Evolutionary conservation across 2,329 filamentous ascomycete species (phyloP), one percentile per base, ranked within the genome.

Genomic region (Claviceps maximensis): DNA sequence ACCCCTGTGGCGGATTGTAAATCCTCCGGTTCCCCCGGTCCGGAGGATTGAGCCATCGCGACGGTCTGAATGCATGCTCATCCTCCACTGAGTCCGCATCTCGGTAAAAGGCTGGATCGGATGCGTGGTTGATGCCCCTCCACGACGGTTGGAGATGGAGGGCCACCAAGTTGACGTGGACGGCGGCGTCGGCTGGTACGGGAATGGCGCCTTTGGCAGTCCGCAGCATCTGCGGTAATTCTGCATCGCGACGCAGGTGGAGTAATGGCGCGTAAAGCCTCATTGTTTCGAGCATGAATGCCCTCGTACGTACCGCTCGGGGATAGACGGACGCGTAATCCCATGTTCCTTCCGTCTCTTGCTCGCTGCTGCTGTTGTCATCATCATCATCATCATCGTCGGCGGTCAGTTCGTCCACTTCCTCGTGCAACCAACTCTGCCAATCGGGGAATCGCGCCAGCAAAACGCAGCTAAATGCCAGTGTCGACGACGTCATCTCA

Each of bases 351-450:
- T 33, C n/a, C 55, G n/a, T 38, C 49, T 31, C 25, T 31, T 15
- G 42, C 25, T 19, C 44, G 15, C 7, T 21, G 2, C 5, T 3
- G 61, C 58, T 10, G 31, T 33, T 10, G 9, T 33, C 31, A 2
- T 33, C 31, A 10, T 33, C 9, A 10, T 33, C 9, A 10, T 33
- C 31, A 33, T 12, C 6, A 56, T 52, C 5, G 59, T 49, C 2
- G 57, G 56, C 40, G 33, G 6, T 51, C 27, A 57, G 45, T 23
- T 54, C 23, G 47, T 70, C 62, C 38, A 78, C 64, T 57, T 80
- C 78, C 52, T 74, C 74, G 9, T 63, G 62, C 3, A 80, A 58
- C 75, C 77, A 79, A 3, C 69, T 67, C 60, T 80, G 77, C 63
- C 71, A 72, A 50, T 74, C 60, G 0, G 74, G 73, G 54, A 75